Conservation (phyloP, 495 filamentous ascomycete genomes). For the Corynascus novoguineensis region DNA sequence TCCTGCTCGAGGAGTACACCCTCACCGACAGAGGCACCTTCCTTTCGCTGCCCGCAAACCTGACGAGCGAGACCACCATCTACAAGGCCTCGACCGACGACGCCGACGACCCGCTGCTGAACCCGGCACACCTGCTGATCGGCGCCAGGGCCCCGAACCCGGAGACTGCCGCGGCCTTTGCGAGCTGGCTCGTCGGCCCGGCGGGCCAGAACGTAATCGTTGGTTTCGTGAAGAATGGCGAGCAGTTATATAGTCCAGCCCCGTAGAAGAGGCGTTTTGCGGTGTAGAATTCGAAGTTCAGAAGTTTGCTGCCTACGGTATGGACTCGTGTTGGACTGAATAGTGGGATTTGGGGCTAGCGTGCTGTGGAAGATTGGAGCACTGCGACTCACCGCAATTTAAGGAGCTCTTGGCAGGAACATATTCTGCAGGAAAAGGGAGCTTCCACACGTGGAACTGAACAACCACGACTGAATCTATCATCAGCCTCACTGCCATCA, state of each 20-base stretch:
- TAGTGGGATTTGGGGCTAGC: too few relatives aligned
- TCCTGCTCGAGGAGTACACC: slow-evolving; percentile 7
- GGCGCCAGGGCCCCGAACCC: not conserved
- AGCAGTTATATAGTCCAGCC: slow-evolving; percentile 2
- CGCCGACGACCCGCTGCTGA: slow-evolving; percentile 4
- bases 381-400: too few relatives aligned
- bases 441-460: too few relatives aligned
- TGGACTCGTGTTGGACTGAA: too few relatives aligned
- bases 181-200: not conserved
- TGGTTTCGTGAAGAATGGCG: not conserved
- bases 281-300: too few relatives aligned
- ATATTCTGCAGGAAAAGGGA: too few relatives aligned
- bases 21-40: not conserved
- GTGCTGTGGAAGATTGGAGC: too few relatives aligned
- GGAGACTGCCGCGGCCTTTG: not conserved
- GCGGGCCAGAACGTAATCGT: not conserved
- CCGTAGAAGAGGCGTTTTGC: not conserved
- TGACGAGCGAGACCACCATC: slow-evolving; percentile 3
- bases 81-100: slow-evolving; percentile 1
- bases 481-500: too few relatives aligned
- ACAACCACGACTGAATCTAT: too few relatives aligned
- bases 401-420: too few relatives aligned
- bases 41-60: slow-evolving; percentile 2
- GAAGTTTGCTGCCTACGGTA: too few relatives aligned
- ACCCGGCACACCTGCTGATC: not conserved